phyloP scores from a whole-genome alignment of 163 green algal genomes.

The Scenedesmus sp. region DNA sequence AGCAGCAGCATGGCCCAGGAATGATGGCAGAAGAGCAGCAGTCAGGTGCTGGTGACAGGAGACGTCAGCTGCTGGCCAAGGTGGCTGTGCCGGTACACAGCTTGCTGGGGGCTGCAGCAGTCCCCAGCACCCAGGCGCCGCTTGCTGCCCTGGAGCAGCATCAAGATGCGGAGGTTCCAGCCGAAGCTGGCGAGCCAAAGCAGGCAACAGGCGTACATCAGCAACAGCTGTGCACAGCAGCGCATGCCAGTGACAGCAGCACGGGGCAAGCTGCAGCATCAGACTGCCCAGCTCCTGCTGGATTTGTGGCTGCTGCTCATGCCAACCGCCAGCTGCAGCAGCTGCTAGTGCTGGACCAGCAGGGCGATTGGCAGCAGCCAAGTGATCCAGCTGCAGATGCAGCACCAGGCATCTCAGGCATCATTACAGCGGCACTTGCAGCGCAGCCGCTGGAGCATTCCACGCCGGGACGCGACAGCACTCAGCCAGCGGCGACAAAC shows the following conservation, averaged over 20 bases:
- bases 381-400: neutral
- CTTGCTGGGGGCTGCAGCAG: neutral
- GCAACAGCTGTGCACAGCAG: neutral
- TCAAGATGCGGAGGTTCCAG: neutral
- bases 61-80: neutral
- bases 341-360: neutral
- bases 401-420: neutral
- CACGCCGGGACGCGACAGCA: neutral
- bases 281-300: neutral
- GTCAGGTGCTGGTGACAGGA: neutral
- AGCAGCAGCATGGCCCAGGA: neutral
- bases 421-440: neutral
- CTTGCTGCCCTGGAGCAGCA: neutral
- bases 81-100: neutral
- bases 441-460: neutral
- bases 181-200: neutral
- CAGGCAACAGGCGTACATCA: neutral
- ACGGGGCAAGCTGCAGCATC: neutral
- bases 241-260: neutral
- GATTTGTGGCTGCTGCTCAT: neutral
- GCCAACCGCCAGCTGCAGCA: conserved; percentile 25
- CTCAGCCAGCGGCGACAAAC: neutral
- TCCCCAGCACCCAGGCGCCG: neutral
- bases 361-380: conserved; percentile 2
- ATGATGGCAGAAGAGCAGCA: neutral